Evolutionary conservation across 2,329 filamentous ascomycete species (phyloP).

Genomic region (Penicillium sp.): DNA sequence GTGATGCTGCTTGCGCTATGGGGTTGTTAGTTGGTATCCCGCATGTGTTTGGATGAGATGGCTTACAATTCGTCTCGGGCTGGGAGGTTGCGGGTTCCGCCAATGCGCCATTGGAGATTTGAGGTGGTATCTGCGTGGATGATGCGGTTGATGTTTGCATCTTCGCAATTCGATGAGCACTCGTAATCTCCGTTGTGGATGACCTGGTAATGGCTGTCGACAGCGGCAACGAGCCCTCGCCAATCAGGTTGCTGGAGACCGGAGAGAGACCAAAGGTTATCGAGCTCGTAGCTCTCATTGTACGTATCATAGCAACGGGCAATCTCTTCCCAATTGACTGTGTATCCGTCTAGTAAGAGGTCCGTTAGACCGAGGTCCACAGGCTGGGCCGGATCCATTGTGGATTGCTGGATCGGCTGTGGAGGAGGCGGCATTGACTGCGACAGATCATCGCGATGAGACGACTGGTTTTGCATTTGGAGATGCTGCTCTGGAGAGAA

Average conservation of each 20-base stretch:
- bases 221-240: slow-evolving; percentile 44
- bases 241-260: slow-evolving; percentile 43
- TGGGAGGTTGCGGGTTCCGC: slow-evolving; percentile 28
- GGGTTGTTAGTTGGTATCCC: slow-evolving; percentile 18
- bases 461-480: slow-evolving; percentile 30
- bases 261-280: slow-evolving; percentile 42
- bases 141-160: slow-evolving; percentile 37
- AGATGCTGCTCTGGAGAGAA: slow-evolving; percentile 32
- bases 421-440: slow-evolving; percentile 23
- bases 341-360: slow-evolving; percentile 39
- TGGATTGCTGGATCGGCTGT: slow-evolving; percentile 24
- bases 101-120: slow-evolving; percentile 38
- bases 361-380: slow-evolving; percentile 36
- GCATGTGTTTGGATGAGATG: background rate
- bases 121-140: slow-evolving; percentile 33
- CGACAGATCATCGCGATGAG: slow-evolving; percentile 24
- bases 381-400: slow-evolving; percentile 23
- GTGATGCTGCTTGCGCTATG: slow-evolving; percentile 42
- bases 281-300: slow-evolving; percentile 41
- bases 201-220: slow-evolving; percentile 45
- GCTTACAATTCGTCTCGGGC: slow-evolving; percentile 45
- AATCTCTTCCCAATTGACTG: slow-evolving; percentile 39
- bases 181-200: slow-evolving; percentile 37
- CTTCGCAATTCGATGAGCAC: slow-evolving; percentile 34
- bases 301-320: slow-evolving; percentile 38